Base-by-base conservation (phyloP, 2,329 filamentous ascomycete species). In the Beauveria asiatica region DNA sequence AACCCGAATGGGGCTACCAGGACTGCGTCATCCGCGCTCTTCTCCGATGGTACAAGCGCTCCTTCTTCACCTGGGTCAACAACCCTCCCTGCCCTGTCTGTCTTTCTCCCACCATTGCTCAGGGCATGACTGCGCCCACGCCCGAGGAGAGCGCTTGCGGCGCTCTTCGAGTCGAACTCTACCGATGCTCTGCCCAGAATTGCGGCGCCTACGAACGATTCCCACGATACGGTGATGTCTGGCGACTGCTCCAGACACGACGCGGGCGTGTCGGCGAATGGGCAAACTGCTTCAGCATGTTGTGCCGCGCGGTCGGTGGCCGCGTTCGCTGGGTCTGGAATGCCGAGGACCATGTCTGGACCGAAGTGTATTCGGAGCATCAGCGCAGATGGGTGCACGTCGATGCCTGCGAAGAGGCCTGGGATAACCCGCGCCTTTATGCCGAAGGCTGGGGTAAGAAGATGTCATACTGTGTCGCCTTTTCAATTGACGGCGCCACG, bases 301-400 rank as follows among this genome's bases (percentile, higher is more conserved):
- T 99, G 57, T 97, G 93, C 78, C 85, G 93, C 62, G 94, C 94
- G 5, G 85, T 97, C 16, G 93, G 93, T 54, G 90, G 89, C 62
- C 84, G 93, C 63, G 92, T 97, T 25, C 85, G 94, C 69, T 99
- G 94, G 94, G 89, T 99, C 11, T 99, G 94, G 94, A 97, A 97
- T 67, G 88, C 89, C 33, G 94, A 97, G 74, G 94, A 97, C 72
- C 90, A 97, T 70, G 90, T 97, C 27, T 99, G 94, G 94, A 96
- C 92, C 1, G 94, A 97, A 69, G 88, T 97, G 16, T 99, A 96
- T 76, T 97, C 92, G 2, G 90, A 94, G 64, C 92, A 96, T 74
- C 88, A 93, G 70, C 87, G 89, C 72, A 85, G 92, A 71, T 99
- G 94, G 94, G 82, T 97, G n/a, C 93, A 97, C 66, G 92, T 97